These are phyloP conservation scores for Pythium chondricola DNA, from an alignment of 352 stramenopile genomes.

Conservation along the genomic window DNA sequence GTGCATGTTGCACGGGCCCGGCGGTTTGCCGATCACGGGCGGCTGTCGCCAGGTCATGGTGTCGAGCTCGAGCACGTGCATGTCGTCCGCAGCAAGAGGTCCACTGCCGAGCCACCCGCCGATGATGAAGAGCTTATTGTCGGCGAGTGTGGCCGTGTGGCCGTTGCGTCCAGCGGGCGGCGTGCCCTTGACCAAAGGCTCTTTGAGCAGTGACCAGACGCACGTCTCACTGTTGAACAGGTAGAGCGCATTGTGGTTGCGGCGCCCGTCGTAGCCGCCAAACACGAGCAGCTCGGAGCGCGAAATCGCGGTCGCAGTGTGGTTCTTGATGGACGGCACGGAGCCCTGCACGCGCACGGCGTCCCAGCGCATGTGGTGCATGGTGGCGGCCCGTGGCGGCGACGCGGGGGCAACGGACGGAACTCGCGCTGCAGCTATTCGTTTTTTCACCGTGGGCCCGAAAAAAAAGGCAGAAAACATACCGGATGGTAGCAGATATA, in stretches of 20 bases:
- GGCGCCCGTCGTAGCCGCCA: slow-evolving; percentile 92
- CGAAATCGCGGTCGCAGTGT: slow-evolving; percentile 68
- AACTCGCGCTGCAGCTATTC: too few species aligned
- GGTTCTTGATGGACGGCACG: slow-evolving; percentile 83
- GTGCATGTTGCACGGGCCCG: slow-evolving; percentile 96
- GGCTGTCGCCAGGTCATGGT: slow-evolving; percentile 58
- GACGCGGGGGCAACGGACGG: background rate
- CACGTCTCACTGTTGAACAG: slow-evolving; percentile 79
- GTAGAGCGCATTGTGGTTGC: slow-evolving; percentile 93
- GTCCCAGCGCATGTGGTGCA: slow-evolving; percentile 65
- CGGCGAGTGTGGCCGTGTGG: slow-evolving; percentile 92
- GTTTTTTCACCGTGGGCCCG: too few species aligned
- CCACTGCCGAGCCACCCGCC: slow-evolving; percentile 92
- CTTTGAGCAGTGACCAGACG: slow-evolving; percentile 52
- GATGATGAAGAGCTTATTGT: slow-evolving; percentile 89
- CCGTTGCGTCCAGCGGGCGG: slow-evolving; percentile 89
- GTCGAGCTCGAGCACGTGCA: slow-evolving; percentile 89
- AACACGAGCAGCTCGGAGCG: slow-evolving; percentile 75
- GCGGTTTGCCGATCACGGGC: slow-evolving; percentile 28
- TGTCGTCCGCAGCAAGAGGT: slow-evolving; percentile 88
- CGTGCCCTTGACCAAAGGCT: slow-evolving; percentile 30
- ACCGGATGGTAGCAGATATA: too few species aligned
- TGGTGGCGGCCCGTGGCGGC: slow-evolving; percentile 1
- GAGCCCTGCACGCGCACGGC: slow-evolving; percentile 30
- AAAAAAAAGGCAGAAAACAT: too few species aligned